Base-by-base conservation (phyloP, 495 filamentous ascomycete species). In the Mycothermus thermophilus region DNA sequence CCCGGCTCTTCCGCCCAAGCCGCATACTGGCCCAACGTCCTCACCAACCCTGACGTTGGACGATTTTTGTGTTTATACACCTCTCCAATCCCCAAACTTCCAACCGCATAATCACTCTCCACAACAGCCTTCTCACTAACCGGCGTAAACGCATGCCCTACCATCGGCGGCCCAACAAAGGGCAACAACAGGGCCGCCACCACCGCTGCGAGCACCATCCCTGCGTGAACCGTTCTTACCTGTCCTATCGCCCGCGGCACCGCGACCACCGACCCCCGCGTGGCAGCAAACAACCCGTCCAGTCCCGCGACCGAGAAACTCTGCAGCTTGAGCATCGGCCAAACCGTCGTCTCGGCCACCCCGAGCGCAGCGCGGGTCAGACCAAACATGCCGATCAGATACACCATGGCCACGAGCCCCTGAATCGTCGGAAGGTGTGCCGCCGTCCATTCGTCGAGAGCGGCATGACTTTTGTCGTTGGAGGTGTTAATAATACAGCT, bases 391-490 rank as follows among this genome's bases (percentile, higher is more conserved):
- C 52, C 52, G 16, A 51, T 43, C 8, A 44, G 27, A 32, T 47
- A 56, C 3, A 56, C 14, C 19, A 51, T 17, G 5, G 52, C 47
- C 33, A 53, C 47, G 28, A 53, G 39, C 1, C 47, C 50, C 36
- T 56, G 52, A 14, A 56, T 35, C 5, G 42, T 51, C 3, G 38
- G 41, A 10, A 56, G 44, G 25, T 56, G 38, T 4, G 44, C 37
- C 0, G 38, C 20, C 1, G 50, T 54, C 52, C 52, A 56, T 3
- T 10, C 19, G 30, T 49, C 47, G 7, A 37, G 31, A 6, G 23
- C 21, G 9, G 12, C 16, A n/a, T n/a, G n/a, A n/a, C n/a, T n/a
- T n/a, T n/a, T n/a, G n/a, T n/a, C n/a, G n/a, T n/a, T n/a, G n/a
- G n/a, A n/a, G n/a, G n/a, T n/a, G n/a, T n/a, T n/a, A n/a, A n/a